Evolutionary conservation across 257 asterid genomes (phyloP).

Genomic region (Mitragyna speciosa): DNA sequence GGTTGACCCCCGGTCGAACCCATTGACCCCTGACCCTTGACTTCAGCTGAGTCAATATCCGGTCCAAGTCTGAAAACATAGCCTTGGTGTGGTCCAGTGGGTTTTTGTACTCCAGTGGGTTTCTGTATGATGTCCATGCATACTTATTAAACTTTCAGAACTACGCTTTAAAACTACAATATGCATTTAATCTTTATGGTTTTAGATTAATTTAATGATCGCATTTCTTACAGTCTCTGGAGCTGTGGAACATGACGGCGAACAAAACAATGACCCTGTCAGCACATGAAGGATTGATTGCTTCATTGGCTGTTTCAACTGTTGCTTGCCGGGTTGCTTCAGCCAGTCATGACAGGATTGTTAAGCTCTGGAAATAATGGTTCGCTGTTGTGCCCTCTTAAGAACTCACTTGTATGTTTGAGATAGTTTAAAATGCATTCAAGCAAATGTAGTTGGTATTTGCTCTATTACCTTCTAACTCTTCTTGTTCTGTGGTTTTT

Average conservation of each 20-base stretch:
- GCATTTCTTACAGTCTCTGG: conserved; percentile 59
- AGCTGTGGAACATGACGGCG: conserved; percentile 87
- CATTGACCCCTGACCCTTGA: too few species aligned
- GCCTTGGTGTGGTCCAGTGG: too few species aligned
- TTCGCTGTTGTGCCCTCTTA: not conserved
- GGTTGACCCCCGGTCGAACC: too few species aligned
- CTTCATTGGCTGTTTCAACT: conserved; percentile 75
- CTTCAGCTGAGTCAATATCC: too few species aligned
- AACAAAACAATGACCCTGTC: conserved; percentile 84
- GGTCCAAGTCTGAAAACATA: too few species aligned
- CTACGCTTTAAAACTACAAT: not conserved
- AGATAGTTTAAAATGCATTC: conserved; percentile 8
- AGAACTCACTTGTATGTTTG: not conserved
- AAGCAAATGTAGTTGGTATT: not conserved
- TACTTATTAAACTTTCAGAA: not conserved
- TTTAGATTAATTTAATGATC: not conserved
- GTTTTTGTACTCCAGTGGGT: too few species aligned
- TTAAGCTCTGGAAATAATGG: conserved; percentile 64
- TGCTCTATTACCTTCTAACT: not conserved
- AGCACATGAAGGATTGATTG: conserved; percentile 79
- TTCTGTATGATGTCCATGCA: not conserved
- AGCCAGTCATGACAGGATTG: conserved; percentile 82
- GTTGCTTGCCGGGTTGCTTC: conserved; percentile 81
- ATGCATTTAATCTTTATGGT: not conserved
- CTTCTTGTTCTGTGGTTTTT: not conserved